A percentile compares a stretch with the other conserved stretches of the same genome.
Evolutionary conservation across 352 stramenopile species (phyloP).

Genomic region (Globisporangium camurandrum): DNA sequence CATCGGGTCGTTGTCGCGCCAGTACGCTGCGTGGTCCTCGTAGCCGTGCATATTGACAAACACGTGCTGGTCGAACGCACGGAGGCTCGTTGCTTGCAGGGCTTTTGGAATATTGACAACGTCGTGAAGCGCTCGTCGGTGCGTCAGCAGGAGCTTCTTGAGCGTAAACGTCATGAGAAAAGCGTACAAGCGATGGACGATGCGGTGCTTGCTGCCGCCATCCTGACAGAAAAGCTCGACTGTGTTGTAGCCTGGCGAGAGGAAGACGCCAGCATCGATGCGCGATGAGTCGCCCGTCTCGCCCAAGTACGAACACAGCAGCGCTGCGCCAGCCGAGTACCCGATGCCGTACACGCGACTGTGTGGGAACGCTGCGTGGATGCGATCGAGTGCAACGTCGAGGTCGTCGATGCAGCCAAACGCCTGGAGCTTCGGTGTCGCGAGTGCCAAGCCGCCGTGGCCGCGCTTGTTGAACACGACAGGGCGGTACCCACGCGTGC

Average conservation of each 20-base stretch:
- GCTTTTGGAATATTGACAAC: conserved; percentile 43
- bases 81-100: conserved; percentile 42
- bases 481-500: conserved; percentile 53
- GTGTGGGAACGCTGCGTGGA: conserved; percentile 36
- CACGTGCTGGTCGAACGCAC: conserved; percentile 68
- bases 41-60: conserved; percentile 82
- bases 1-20: conserved; percentile 73
- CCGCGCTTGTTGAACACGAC: conserved; percentile 85
- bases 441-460: conserved; percentile 51
- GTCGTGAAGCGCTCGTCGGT: conserved; percentile 29
- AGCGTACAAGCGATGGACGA: conserved; percentile 64
- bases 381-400: conserved; percentile 35
- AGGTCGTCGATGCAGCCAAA: conserved; percentile 70
- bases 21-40: conserved; percentile 53
- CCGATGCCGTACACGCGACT: conserved; percentile 60
- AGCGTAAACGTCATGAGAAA: conserved; percentile 74
- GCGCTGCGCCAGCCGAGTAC: conserved; percentile 59
- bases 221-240: conserved; percentile 75
- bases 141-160: conserved; percentile 53
- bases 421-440: conserved; percentile 56
- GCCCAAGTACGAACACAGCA: conserved; percentile 69
- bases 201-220: too few relatives aligned
- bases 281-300: conserved; percentile 44
- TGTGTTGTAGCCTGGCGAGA: conserved; percentile 73
- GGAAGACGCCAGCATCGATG: conserved; percentile 48